Conservation (phyloP, 2,329 filamentous ascomycete genomes). For the Westerdykella aurantiaca region DNA sequence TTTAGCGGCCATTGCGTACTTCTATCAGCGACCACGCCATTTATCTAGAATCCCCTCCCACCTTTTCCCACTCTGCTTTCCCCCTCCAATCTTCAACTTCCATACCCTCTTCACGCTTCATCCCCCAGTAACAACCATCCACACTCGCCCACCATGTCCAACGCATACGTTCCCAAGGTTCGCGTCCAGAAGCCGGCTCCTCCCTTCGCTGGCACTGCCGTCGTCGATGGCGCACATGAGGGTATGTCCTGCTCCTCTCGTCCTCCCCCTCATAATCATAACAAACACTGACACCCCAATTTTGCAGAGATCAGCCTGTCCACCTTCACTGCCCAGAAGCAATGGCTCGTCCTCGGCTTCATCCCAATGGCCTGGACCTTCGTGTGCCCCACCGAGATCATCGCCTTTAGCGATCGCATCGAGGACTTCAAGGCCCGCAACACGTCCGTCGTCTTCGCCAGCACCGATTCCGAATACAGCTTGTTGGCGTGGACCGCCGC, state of each 20-base stretch:
- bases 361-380: conserved; percentile 65
- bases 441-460: conserved; percentile 55
- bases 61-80: not conserved
- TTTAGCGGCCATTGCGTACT: conserved; percentile 1
- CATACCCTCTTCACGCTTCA: not conserved
- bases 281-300: not conserved
- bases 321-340: conserved; percentile 39
- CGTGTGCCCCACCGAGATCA: conserved; percentile 61
- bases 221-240: conserved; percentile 39
- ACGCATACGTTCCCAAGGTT: conserved; percentile 33
- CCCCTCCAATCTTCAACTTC: not conserved
- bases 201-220: conserved; percentile 34
- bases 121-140: conserved; percentile 8
- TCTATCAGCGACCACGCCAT: not conserved
- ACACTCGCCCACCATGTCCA: conserved; percentile 23
- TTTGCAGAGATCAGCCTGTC: conserved; percentile 33
- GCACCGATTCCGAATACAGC: conserved; percentile 57
- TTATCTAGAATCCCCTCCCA: not conserved
- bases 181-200: conserved; percentile 39
- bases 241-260: conserved; percentile 16
- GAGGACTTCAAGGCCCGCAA: conserved; percentile 55
- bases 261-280: not conserved
- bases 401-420: conserved; percentile 59
- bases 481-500: conserved; percentile 55
- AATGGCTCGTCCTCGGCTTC: conserved; percentile 61